Percentiles rank a stretch among this genome's conserved stretches.
Evolutionary conservation across 2,329 filamentous ascomycete species (phyloP).

Genomic region (Amauroascus niger): DNA sequence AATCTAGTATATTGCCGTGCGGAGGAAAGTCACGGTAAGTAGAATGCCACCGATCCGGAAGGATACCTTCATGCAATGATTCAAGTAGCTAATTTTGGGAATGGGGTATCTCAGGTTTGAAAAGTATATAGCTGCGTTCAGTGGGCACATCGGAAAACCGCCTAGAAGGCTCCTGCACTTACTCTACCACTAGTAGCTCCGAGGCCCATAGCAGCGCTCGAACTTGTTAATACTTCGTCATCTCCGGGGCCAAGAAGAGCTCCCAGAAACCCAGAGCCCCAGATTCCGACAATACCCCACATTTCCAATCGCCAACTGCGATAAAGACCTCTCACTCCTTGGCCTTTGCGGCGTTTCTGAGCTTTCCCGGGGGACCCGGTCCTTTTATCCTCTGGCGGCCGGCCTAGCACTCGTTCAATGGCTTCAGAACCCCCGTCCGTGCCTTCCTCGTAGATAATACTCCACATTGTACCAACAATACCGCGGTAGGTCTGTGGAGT

Average conservation of each 20-base stretch:
- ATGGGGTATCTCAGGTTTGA: conserved; percentile 1
- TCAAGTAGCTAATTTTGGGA: neutral
- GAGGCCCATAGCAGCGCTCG: conserved; percentile 16
- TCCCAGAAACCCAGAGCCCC: conserved; percentile 42
- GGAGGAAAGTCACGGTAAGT: neutral
- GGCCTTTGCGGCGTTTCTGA: conserved; percentile 42
- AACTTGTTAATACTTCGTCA: conserved; percentile 25
- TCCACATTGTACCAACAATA: conserved; percentile 84
- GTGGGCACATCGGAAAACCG: neutral
- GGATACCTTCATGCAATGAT: neutral
- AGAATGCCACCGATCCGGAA: neutral
- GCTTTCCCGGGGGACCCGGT: conserved; percentile 22
- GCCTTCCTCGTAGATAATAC: conserved; percentile 76
- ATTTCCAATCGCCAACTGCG: conserved; percentile 49
- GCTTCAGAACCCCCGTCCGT: conserved; percentile 39
- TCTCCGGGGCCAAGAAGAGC: conserved; percentile 29
- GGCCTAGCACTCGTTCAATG: conserved; percentile 31
- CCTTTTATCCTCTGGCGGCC: conserved; percentile 26
- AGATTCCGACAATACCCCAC: conserved; percentile 48
- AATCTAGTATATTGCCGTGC: neutral
- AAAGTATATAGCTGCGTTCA: neutral
- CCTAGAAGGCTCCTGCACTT: conserved; percentile 5
- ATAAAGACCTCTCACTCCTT: conserved; percentile 48
- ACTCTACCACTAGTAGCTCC: conserved; percentile 9
- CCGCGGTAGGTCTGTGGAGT: conserved; percentile 68